Evolutionary conservation across 2,329 filamentous ascomycete species (phyloP), one percentile per base, ranked within the genome.

Genomic region (Chalaropsis ovoidea): DNA sequence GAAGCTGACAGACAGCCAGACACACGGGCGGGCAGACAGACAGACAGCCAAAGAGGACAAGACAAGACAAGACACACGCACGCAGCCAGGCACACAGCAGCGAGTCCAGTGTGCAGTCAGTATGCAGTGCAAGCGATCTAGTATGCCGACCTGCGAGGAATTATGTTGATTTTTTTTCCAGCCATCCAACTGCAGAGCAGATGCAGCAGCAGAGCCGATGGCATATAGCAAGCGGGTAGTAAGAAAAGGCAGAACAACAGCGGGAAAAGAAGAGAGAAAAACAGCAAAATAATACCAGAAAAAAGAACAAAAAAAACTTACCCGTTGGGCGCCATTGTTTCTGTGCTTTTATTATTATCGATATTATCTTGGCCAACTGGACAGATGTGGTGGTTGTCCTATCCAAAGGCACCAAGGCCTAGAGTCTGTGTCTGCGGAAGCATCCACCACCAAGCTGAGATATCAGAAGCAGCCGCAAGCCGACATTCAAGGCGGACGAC

Each of bases 311-410:
- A n/a, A n/a, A n/a, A n/a, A 31, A 64, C 63, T 58, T 64, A 64
- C 63, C 63, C 63, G 39, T 64, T 64, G 39, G 63, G 63, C 39
- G 63, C 35, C 63, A 64, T 64, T 27, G 3, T 35, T 15, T 49
- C 63, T 41, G 19, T 54, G 17, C 22, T 35, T 35, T n/a, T 11
- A 4, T 49, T 49, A 19, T 19, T 49, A 19, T 49, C 19, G 47
- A 24, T 24, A 22, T 10, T 49, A 49, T 49, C 47, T 49, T 22
- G 47, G 10, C 47, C 47, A 49, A 22, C 19, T 49, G 47, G 47
- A 49, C 17, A 4, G 47, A 19, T 49, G 47, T 49, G 47, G 7
- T 49, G 47, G 52, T 56, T 17, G 27, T 56, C 22, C 52, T 56
- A 35, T 56, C 52, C 27, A 56, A 56, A 56, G 52, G 52, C 52